phyloP scores from a whole-genome alignment of 306 rosid genomes.

The Fragaria ananassa region DNA sequence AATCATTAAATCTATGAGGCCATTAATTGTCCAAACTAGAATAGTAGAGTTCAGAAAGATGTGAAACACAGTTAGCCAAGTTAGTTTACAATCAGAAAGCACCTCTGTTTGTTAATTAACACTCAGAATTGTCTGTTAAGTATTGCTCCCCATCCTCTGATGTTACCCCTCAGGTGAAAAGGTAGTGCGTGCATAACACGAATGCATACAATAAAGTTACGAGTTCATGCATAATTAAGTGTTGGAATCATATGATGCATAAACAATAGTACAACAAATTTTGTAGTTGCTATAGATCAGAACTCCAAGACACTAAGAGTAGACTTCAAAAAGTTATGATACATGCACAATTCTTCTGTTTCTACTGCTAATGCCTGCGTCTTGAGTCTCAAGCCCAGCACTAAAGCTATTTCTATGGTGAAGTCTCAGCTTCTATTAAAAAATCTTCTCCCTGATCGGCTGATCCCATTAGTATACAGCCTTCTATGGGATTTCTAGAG shows the following conservation, averaged over 20 bases:
- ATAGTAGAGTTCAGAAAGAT: not conserved
- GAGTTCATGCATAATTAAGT: not conserved
- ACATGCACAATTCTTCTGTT: not conserved
- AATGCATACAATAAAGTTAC: not conserved
- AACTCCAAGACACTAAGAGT: not conserved
- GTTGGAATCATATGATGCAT: not conserved
- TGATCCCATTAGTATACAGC: not conserved
- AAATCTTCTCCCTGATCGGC: not conserved
- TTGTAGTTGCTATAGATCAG: not conserved
- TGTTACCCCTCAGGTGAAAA: not conserved
- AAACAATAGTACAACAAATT: not conserved
- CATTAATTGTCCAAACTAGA: constrained; percentile 4
- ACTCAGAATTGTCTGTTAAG: not conserved
- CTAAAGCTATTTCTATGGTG: not conserved
- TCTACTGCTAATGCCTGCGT: not conserved
- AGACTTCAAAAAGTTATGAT: not conserved
- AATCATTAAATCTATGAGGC: not conserved
- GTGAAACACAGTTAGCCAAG: not conserved
- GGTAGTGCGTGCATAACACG: not conserved
- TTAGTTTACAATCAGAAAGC: not conserved
- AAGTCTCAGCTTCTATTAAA: not conserved
- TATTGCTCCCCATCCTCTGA: not conserved
- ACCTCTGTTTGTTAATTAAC: not conserved
- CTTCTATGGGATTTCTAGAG: not conserved
- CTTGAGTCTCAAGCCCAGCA: not conserved